Conservation (phyloP, 805 yeast species). For the Metschnikowia rubicola region DNA sequence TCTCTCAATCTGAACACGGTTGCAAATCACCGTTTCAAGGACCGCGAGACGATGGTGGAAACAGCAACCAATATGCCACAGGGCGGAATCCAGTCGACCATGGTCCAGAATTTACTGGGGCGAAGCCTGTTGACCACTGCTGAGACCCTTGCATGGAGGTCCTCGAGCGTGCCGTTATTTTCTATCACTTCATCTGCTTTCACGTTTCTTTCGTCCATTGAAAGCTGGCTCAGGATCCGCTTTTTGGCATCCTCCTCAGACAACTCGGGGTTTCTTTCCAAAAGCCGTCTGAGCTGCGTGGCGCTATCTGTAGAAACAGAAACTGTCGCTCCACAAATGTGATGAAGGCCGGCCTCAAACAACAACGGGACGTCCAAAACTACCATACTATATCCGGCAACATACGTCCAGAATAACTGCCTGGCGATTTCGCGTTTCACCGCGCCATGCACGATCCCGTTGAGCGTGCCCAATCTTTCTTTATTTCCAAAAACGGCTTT, state of each 20-base stretch:
- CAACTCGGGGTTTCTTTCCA: conserved; percentile 64
- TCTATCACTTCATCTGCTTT: conserved; percentile 66
- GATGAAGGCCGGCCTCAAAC: conserved; percentile 73
- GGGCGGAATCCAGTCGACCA: conserved; percentile 40
- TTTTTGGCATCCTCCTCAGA: conserved; percentile 61
- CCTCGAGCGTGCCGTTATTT: conserved; percentile 43
- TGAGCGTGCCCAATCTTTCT: conserved; percentile 55
- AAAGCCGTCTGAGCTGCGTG: conserved; percentile 60
- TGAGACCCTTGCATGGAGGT: conserved; percentile 22
- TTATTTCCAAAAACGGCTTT: conserved; percentile 69
- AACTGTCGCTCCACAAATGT: conserved; percentile 65
- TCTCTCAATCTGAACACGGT: too few species aligned
- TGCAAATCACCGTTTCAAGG: background rate
- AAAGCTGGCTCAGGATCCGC: conserved; percentile 76
- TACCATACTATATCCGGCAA: conserved; percentile 56
- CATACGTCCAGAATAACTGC: conserved; percentile 55
- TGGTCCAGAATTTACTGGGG: conserved; percentile 25
- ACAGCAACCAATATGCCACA: conserved; percentile 24
- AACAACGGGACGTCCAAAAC: conserved; percentile 86
- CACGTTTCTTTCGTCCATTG: conserved; percentile 50
- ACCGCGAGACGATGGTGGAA: conserved; percentile 6
- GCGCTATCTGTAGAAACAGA: conserved; percentile 62
- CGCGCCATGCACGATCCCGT: conserved; percentile 83
- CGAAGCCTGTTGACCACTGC: conserved; percentile 22
- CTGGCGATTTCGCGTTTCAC: conserved; percentile 64